Base-by-base conservation (phyloP, 2,329 filamentous ascomycete genomes). In the Diaporthe vaccinii region DNA sequence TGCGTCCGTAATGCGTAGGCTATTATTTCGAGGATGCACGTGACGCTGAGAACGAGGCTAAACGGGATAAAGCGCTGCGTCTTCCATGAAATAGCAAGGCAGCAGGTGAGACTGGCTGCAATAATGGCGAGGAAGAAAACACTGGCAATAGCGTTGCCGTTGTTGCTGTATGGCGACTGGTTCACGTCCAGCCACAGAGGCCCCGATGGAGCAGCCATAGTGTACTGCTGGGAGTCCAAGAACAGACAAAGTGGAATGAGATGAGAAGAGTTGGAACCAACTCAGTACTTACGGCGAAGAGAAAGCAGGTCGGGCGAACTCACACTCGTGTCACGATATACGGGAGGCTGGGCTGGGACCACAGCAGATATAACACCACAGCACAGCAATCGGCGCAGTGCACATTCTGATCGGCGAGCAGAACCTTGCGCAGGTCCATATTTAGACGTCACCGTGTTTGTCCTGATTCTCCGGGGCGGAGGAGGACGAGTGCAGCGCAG, bases 131-230 rank as follows among this genome's bases (percentile, higher is more conserved):
- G 69, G 46, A 76, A 75, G 41, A 75, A 46, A 36, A 31, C 49
- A 58, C 72, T 76, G 28, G 73, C 73, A 20, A 49, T 36, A 20
- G 28, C 34, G 51, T 57, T 73, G 55, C 46, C 36, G 9, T 59
- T 71, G 41, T 75, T 72, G 65, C 75, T 75, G 58, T 75, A 76
- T 5, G 75, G 75, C 25, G 75, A 75, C 57, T 76, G 53, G 34
- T 71, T 70, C 34, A 76, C 73, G 72, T 75, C 71, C 28, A 75
- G 46, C 74, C 74, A 70, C 44, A 70, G 41, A 25, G 58, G 71
- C 20, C 61, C 25, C 22, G 59, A 44, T 46, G 73, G 73, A 71
- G 73, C 73, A 51, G 65, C 55, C 73, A 74, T 74, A 20, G 14
- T 34, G 59, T 57, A 36, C 36, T 73, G 58, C 39, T 73, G 12